Evolutionary conservation across 164 flowering plant species (phyloP), one percentile per base, ranked within the genome.

Genomic region (Amborella trichopoda): DNA sequence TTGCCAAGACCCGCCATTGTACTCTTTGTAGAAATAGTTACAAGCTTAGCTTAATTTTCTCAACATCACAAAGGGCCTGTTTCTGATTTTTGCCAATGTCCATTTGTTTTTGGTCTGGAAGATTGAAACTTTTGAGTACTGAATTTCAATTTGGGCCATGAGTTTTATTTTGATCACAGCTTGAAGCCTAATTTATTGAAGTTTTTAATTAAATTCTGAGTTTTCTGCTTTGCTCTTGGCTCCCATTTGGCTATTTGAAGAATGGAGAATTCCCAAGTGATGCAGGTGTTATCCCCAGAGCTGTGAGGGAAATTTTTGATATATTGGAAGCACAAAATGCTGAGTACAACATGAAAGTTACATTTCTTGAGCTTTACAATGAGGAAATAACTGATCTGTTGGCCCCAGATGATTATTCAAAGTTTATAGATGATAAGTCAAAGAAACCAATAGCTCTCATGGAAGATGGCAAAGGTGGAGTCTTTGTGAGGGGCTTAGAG

Each of bases 391-490:
- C 84, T 4, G 90, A 81, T 60, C 94, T 84, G 48, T 67, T 84
- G 65, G 94, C 90, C 6, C 66, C 32, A 8, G 94, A 80, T 26
- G 83, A 76, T 52, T 54, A 57, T 48, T 50, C 68, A 8, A 83
- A 76, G 44, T 74, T 69, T 40, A 36, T 68, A 20, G 93, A 83
- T 68, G 93, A 83, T 57, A 83, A 76, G 64, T 68, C 73, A 23
- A 84, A 79, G 70, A 84, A 81, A 46, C 86, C 94, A 19, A 70
- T 81, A 22, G 86, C 94, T 44, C 76, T 84, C 23, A 84, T 84
- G 94, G 94, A 84, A 63, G 84, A 81, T 72, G 94, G 90, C 20
- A 81, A 71, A 58, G 94, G 94, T 2, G 94, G 84, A 61, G 90
- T 84, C 26, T 77, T 81, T 56, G 90, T 84, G 16, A 78, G 87